Evolutionary conservation across 805 yeast genomes (phyloP), one percentile per base, ranked within the genome.

Genomic region (Brettanomyces bruxellensis): DNA sequence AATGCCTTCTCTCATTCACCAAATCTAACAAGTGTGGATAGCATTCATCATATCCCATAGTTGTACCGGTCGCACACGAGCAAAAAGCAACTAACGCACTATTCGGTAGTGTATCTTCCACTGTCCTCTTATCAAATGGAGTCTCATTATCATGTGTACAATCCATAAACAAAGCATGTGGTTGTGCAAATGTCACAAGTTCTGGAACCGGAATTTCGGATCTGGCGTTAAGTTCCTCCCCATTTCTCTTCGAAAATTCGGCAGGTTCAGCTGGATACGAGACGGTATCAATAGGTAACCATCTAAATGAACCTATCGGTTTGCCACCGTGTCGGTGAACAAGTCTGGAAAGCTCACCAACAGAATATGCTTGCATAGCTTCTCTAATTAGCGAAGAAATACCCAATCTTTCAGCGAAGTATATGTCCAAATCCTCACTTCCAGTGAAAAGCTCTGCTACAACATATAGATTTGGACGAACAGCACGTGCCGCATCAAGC

Each of bases 331-430:
- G 95, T 57, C 81, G 79, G 61, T 91, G 96, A 25, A 91, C 84
- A 44, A 90, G 71, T 48, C 91, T 71, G 3, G 96, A 87, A 32
- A 91, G 72, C 59, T 91, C 98, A 36, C 77, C 81, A 11, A 86
- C 93, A 11, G 84, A 80, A 81, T 93, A 83, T 1, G 97, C 93
- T 67, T 89, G 97, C 95, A 93, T 91, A 1, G 98, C 98, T 60
- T 91, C 99, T 59, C 99, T 78, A 46, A 91, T 85, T 53, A 93
- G 71, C 4, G 96, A 83, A 37, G 88, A 84, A 47, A 93, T 83
- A 14, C 96, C 97, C 40, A 93, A 73, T 54, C 95, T 72, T 64
- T 91, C 96, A 12, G 91, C 96, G 61, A 86, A 91, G 22, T 91
- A 69, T 56, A 85, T 83, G 67, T 91, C 99, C 78, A 86, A 75